Evolutionary conservation across 2,329 filamentous ascomycete species (phyloP), one percentile per base, ranked within the genome.

Genomic region (Paecilomyces variotii): DNA sequence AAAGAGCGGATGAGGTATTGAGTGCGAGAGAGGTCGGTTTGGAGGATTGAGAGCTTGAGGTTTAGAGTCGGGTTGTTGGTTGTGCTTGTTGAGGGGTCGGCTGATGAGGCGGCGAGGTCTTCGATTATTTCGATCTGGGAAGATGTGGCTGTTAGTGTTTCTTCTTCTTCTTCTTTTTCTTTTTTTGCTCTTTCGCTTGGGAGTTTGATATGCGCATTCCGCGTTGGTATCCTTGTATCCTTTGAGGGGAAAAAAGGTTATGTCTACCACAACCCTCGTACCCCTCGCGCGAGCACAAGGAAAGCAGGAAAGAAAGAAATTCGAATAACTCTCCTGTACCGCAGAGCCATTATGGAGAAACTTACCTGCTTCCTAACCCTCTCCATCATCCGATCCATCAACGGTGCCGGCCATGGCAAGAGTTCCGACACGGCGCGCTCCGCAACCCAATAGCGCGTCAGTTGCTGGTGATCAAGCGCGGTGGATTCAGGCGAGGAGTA

Each of bases 1-100:
- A 93, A 88, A 63, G 89, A 88, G 61, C 94, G 83, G 19, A 97
- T 84, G 25, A 99, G 81, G 70, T 91, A 99, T 77, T 96, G 96
- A 76, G 90, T 95, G 53, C 94, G 83, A 73, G 97, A 92, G 57
- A 99, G 84, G 77, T 99, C 94, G 5, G 95, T 97, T 79, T 99
- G 94, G 57, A 97, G 87, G 62, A 99, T 88, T 54, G 97, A 96
- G 69, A 97, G 86, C 61, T 86, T 86, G 73, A 99, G 96, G 72
- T 96, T 97, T 63, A 90, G 87, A 74, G 89, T 91, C 53, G 92
- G 89, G 68, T 96, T 91, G 85, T 92, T 88, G 69, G 89, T 87
- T 62, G 88, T 89, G 11, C 89, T 93, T 81, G 92, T 84, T 60
- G 53, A 54, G 72, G 61, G 79, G 73, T 82, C 74, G 55, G 70